Evolutionary conservation across 768 basidiomycete genomes (phyloP).

Genomic region (Aureoboletus auriporus): DNA sequence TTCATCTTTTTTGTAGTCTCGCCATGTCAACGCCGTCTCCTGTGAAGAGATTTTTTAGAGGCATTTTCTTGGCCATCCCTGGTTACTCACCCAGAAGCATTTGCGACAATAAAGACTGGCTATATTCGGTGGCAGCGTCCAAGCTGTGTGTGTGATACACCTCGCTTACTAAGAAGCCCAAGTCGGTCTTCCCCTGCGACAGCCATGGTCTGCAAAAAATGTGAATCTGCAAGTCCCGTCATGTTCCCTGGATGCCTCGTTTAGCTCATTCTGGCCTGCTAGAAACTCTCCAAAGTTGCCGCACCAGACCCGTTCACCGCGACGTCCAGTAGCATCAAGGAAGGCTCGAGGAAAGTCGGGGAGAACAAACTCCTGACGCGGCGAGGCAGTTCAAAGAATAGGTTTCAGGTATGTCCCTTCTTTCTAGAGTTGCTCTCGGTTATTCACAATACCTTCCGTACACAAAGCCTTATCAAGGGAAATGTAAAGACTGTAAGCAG

Average conservation of each 20-base stretch:
- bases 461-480: conserved; percentile 73
- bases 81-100: conserved; percentile 20
- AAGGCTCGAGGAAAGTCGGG: conserved; percentile 74
- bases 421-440: conserved; percentile 9
- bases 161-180: conserved; percentile 18
- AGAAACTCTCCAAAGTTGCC: conserved; percentile 91
- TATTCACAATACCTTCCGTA: not conserved
- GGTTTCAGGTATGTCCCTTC: conserved; percentile 59
- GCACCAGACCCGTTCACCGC: conserved; percentile 85
- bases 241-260: conserved; percentile 6
- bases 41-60: conserved; percentile 18
- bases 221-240: conserved; percentile 55
- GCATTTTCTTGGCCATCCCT: conserved; percentile 4
- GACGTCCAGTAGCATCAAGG: conserved; percentile 70
- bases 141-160: not conserved
- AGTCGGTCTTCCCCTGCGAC: conserved; percentile 1
- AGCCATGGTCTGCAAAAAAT: conserved; percentile 84
- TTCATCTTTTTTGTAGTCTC: conserved; percentile 29
- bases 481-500: conserved; percentile 87
- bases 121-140: conserved; percentile 16
- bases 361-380: conserved; percentile 79
- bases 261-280: conserved; percentile 1
- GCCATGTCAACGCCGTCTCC: conserved; percentile 31
- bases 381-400: conserved; percentile 68
- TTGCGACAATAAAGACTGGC: conserved; percentile 27